Percentiles rank a stretch among this genome's conserved stretches.
Evolutionary conservation across 257 asterid genomes (phyloP).

Genomic region (Solanum boliviense): DNA sequence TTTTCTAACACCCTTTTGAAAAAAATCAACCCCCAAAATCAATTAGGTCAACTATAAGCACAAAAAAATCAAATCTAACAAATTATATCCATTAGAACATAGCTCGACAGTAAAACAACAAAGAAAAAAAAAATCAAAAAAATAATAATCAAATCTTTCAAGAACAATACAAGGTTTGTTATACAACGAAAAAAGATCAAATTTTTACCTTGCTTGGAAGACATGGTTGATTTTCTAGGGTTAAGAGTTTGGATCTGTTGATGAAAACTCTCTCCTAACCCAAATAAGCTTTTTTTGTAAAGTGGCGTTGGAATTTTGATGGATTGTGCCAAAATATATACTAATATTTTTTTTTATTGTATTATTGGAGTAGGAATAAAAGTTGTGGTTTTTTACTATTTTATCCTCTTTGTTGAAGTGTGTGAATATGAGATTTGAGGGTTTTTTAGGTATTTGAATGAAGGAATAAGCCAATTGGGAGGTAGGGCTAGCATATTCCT

Average conservation of each 20-base stretch:
- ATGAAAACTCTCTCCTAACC: neutral
- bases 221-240: neutral
- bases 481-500: neutral
- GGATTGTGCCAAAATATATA: neutral
- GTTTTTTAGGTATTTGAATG: neutral
- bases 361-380: neutral
- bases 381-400: neutral
- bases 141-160: neutral
- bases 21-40: neutral
- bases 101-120: neutral
- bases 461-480: neutral
- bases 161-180: neutral
- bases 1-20: neutral
- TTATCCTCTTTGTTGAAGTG: neutral
- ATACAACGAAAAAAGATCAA: neutral
- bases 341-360: too few species aligned
- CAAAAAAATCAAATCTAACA: neutral
- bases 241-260: neutral
- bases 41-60: neutral
- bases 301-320: neutral
- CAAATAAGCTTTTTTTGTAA: neutral
- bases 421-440: neutral
- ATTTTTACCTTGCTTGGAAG: neutral
- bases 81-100: neutral
- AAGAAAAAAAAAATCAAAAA: neutral